Evolutionary conservation across 140 eudicot species (phyloP), one percentile per base, ranked within the genome.

Genomic region (Oenanthe javanica): DNA sequence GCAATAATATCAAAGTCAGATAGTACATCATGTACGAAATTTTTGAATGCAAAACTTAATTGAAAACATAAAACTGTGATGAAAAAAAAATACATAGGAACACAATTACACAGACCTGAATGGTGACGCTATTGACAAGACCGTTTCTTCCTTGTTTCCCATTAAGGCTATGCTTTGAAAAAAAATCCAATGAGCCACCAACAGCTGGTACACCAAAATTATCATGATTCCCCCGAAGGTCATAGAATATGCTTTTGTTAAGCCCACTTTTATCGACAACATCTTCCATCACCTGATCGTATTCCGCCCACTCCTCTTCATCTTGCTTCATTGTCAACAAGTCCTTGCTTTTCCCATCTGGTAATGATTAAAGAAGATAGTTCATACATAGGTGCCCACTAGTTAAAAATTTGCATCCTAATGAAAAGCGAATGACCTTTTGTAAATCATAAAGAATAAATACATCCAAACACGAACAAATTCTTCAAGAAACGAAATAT

Each of bases 271-370:
- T 89, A 27, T 75, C 75, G 55, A 95, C 85, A 57, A 89, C 93
- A 82, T 89, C 88, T 72, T 87, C 90, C 97, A 95, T 86, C 71
- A 93, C 93, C 31, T 88, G 84, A 61, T 84, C 86, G 84, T 95
- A 95, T 79, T 95, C 99, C 38, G 87, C 16, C 99, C 99, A 95
- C 86, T 95, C 99, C 70, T 84, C 83, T 84, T 90, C 93, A 86
- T 89, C 87, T 89, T 92, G 97, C 86, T 92, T 92, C 99, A 89
- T 95, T 55, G 87, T 88, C 72, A 95, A 76, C 75, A 86, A 81
- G 85, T 95, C 99, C 85, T 95, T 87, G 87, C 99, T 95, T 88
- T 95, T 95, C 75, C 97, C 97, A 89, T 95, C 99, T 92, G 80
- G 71, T 73, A 83, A 70, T 70, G 55, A 76, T 25, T 76, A 13